Conservation (phyloP, 2,329 filamentous ascomycete species). For the Talaromyces albobiverticillius region DNA sequence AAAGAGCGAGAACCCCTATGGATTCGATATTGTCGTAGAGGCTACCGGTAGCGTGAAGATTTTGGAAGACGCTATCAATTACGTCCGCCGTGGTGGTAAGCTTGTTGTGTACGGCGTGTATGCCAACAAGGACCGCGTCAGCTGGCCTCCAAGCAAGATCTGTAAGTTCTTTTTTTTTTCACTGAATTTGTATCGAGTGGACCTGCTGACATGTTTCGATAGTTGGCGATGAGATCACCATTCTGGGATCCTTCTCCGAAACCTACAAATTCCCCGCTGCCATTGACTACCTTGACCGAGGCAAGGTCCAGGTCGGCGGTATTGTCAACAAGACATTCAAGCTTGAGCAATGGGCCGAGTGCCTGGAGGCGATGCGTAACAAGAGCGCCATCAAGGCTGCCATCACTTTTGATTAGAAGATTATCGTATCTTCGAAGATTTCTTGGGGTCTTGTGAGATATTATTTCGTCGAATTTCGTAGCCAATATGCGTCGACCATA, state of each 20-base stretch:
- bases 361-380: slow-evolving; percentile 67
- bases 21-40: slow-evolving; percentile 71
- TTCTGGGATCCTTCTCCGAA: slow-evolving; percentile 70
- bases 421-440: neutral
- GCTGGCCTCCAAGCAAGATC: slow-evolving; percentile 70
- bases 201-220: neutral
- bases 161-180: slow-evolving; percentile 46
- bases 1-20: slow-evolving; percentile 64
- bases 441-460: neutral
- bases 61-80: slow-evolving; percentile 68
- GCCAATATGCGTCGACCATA: slow-evolving; percentile 6
- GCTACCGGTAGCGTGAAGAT: slow-evolving; percentile 68
- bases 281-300: slow-evolving; percentile 50
- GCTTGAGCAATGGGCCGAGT: slow-evolving; percentile 70
- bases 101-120: slow-evolving; percentile 73
- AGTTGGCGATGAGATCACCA: slow-evolving; percentile 63
- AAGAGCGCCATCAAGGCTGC: slow-evolving; percentile 73
- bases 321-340: slow-evolving; percentile 73
- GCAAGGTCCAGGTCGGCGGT: slow-evolving; percentile 52
- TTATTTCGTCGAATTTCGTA: neutral
- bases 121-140: slow-evolving; percentile 58
- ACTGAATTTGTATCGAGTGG: neutral
- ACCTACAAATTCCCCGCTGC: slow-evolving; percentile 67
- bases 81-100: slow-evolving; percentile 68
- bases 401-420: slow-evolving; percentile 62